Evolutionary conservation across 2,329 filamentous ascomycete genomes (phyloP).

Genomic region (Raffaelea arxii): DNA sequence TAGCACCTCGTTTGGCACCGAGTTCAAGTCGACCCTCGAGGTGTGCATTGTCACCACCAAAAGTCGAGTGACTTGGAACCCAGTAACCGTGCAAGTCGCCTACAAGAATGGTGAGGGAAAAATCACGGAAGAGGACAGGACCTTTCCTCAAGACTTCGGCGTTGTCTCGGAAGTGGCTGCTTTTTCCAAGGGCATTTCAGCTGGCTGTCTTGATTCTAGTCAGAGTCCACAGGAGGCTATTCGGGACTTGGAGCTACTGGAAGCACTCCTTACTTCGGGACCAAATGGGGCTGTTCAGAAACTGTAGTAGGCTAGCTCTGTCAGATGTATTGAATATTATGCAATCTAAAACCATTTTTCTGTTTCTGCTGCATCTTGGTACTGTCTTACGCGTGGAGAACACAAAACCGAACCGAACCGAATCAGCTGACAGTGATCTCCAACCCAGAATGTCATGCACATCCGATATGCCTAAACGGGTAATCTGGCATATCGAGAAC

Average conservation of each 20-base stretch:
- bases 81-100: constrained; percentile 10
- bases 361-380: no score
- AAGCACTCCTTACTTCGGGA: constrained; percentile 17
- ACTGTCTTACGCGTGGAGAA: no score
- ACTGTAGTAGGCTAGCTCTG: background rate
- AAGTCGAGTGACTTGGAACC: constrained; percentile 14
- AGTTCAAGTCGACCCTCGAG: constrained; percentile 5
- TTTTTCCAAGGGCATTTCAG: constrained; percentile 15
- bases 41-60: constrained; percentile 5
- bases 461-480: no score
- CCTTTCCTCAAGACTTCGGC: constrained; percentile 7
- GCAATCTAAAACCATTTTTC: no score
- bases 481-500: no score
- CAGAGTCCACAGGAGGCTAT: constrained; percentile 18
- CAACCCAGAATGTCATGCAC: no score
- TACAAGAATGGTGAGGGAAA: background rate
- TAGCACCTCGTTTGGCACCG: constrained; percentile 8
- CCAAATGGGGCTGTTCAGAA: constrained; percentile 5
- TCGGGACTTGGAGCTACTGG: constrained; percentile 18
- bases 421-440: no score
- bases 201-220: constrained; percentile 10
- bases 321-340: background rate
- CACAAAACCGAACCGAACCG: no score
- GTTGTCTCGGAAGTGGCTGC: constrained; percentile 18
- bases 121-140: background rate